Percentiles rank a stretch among this genome's conserved stretches.
phyloP scores from a whole-genome alignment of 495 filamentous ascomycete genomes.

The Amphirosellinia nigrospora region DNA sequence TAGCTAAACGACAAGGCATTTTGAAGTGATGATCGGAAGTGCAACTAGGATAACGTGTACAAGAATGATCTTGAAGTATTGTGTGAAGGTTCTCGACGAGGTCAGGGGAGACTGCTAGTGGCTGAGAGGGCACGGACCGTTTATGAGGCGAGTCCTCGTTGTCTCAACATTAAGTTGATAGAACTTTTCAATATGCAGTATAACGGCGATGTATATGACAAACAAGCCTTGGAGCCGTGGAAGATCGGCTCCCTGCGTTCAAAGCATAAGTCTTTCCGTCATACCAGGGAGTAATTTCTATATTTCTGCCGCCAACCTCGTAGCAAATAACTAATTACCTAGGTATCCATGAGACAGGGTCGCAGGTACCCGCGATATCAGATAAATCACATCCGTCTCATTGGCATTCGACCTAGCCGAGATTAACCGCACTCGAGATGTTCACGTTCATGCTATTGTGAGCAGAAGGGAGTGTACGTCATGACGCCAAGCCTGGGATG shows the following conservation, averaged over 20 bases:
- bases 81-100: neutral
- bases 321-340: neutral
- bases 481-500: constrained; percentile 16
- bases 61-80: neutral
- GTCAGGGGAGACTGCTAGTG: neutral
- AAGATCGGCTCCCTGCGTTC: constrained; percentile 34
- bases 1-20: constrained; percentile 55
- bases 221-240: constrained; percentile 18
- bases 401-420: constrained; percentile 3
- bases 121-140: neutral
- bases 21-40: constrained; percentile 8
- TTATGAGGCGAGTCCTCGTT: constrained; percentile 2
- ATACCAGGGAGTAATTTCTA: constrained; percentile 1
- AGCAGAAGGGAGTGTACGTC: constrained; percentile 4
- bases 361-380: constrained; percentile 1
- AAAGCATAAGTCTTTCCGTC: constrained; percentile 23
- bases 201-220: neutral
- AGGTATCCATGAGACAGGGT: constrained; percentile 1
- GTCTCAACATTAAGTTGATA: neutral
- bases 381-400: neutral
- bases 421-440: constrained; percentile 13
- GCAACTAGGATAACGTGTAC: neutral
- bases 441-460: neutral
- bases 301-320: neutral
- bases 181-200: neutral